These are phyloP conservation scores for Phaeotremella skinneri DNA, from an alignment of 768 basidiomycete species.

Conservation along the genomic window DNA sequence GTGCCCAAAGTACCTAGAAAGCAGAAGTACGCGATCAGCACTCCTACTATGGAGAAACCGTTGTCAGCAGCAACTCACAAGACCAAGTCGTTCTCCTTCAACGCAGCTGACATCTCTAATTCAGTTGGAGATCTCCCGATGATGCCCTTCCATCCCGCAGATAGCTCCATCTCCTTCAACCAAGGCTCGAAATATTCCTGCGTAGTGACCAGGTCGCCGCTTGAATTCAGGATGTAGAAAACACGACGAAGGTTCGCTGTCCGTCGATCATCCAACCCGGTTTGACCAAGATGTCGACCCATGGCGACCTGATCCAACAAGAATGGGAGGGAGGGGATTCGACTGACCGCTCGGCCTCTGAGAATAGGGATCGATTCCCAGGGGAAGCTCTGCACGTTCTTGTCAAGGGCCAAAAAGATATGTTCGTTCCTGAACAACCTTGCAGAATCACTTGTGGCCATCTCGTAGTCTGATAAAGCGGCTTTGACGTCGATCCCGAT, in stretches of 20 bases:
- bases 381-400: slow-evolving; percentile 80
- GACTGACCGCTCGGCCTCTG: slow-evolving; percentile 78
- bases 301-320: slow-evolving; percentile 75
- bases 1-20: slow-evolving; percentile 86
- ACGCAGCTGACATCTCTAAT: slow-evolving; percentile 72
- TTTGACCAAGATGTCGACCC: slow-evolving; percentile 56
- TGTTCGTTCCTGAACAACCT: slow-evolving; percentile 55
- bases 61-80: slow-evolving; percentile 62
- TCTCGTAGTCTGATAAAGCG: slow-evolving; percentile 69
- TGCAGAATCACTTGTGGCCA: slow-evolving; percentile 28
- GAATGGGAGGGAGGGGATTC: slow-evolving; percentile 88
- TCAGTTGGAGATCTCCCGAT: slow-evolving; percentile 74
- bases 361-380: slow-evolving; percentile 94
- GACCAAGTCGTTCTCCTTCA: slow-evolving; percentile 76
- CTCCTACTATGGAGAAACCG: neutral
- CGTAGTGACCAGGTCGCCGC: slow-evolving; percentile 80
- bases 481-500: slow-evolving; percentile 72
- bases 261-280: slow-evolving; percentile 55
- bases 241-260: slow-evolving; percentile 66
- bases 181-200: slow-evolving; percentile 78
- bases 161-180: slow-evolving; percentile 65
- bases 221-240: slow-evolving; percentile 86
- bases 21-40: slow-evolving; percentile 1
- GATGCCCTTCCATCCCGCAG: slow-evolving; percentile 78
- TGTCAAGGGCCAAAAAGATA: slow-evolving; percentile 83